A percentile compares a stretch with the other conserved stretches of the same genome.
phyloP scores from a whole-genome alignment of 371 early-diverging fungal genomes.

The Mortierella sp. region DNA sequence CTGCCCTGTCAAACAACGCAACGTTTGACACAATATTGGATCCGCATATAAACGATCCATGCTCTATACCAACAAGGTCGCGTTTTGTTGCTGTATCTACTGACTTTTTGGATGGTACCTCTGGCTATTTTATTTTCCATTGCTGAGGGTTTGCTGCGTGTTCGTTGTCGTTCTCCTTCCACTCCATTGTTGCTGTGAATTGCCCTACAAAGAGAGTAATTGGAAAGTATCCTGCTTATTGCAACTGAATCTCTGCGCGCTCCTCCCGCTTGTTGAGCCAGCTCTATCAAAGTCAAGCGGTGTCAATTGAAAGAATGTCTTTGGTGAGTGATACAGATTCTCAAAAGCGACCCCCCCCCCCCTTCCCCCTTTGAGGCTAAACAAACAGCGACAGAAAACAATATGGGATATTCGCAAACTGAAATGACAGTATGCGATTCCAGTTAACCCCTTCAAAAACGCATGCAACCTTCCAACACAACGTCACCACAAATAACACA shows the following conservation, averaged over 20 bases:
- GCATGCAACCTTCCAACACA: not conserved
- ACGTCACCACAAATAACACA: not conserved
- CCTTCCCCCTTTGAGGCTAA: too few relatives aligned
- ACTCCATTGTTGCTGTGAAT: not conserved
- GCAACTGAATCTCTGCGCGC: constrained; percentile 47
- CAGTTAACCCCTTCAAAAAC: not conserved
- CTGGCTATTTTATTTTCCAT: too few relatives aligned
- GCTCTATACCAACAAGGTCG: too few relatives aligned
- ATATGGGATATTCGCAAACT: too few relatives aligned
- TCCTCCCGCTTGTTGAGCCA: constrained; percentile 54
- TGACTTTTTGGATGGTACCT: too few relatives aligned
- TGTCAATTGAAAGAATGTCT: not conserved
- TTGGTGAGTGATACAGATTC: not conserved
- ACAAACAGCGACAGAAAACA: too few relatives aligned
- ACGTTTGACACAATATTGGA: too few relatives aligned
- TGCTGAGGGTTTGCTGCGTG: not conserved
- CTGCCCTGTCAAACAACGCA: too few relatives aligned
- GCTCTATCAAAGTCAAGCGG: constrained; percentile 23
- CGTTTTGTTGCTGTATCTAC: too few relatives aligned
- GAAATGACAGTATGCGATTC: too few relatives aligned
- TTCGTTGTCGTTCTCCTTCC: not conserved
- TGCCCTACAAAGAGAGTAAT: not conserved
- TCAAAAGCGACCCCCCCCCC: too few relatives aligned
- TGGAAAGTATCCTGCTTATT: constrained; percentile 9
- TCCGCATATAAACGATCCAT: too few relatives aligned